These are phyloP conservation scores for Citrullus colocynthis DNA, from an alignment of 306 rosid genomes.

Conservation along the genomic window DNA sequence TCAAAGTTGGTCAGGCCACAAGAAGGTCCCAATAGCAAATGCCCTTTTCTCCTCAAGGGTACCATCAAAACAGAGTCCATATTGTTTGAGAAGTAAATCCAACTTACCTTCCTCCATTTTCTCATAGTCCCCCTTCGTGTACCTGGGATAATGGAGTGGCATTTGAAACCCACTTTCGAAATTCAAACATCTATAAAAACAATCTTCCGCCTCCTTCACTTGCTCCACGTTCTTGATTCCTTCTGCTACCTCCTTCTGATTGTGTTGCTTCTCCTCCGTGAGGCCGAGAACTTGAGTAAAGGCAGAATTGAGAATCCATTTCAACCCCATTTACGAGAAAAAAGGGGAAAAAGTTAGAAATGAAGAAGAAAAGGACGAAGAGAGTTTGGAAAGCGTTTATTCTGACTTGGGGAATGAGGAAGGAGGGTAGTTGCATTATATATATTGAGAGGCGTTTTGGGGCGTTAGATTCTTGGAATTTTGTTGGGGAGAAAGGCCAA, in stretches of 20 bases:
- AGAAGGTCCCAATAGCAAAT: conserved; percentile 15
- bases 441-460: background rate
- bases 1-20: conserved; percentile 17
- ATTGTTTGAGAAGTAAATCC: conserved; percentile 18
- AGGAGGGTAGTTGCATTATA: background rate
- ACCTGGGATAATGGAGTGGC: conserved; percentile 27
- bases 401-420: background rate
- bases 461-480: background rate
- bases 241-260: background rate
- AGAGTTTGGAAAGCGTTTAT: background rate
- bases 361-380: background rate
- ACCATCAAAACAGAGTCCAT: conserved; percentile 15
- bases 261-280: background rate
- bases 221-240: background rate
- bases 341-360: background rate
- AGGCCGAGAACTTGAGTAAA: background rate
- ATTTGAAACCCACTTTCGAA: conserved; percentile 12
- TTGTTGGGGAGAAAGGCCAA: background rate
- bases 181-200: background rate
- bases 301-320: conserved; percentile 4
- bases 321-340: background rate
- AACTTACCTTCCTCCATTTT: conserved; percentile 14
- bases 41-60: conserved; percentile 15
- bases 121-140: conserved; percentile 14
- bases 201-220: background rate